Percentiles rank a stretch among this genome's conserved stretches.
Evolutionary conservation across 495 filamentous ascomycete genomes (phyloP).

Genomic region (Penicillium diatomitis): DNA sequence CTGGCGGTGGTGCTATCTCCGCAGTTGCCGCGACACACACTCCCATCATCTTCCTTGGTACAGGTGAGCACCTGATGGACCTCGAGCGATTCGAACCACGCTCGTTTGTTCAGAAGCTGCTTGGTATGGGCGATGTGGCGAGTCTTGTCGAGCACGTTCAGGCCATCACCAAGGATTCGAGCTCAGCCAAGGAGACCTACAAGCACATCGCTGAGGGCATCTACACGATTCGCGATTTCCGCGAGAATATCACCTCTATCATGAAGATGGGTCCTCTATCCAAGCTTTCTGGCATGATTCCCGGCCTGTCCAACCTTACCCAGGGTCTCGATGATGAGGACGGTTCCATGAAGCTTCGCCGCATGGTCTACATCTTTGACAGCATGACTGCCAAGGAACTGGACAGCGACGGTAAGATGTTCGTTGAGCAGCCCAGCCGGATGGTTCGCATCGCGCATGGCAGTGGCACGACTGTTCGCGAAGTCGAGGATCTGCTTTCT

Average conservation of each 20-base stretch:
- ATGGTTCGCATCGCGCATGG: conserved; percentile 90
- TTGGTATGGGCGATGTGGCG: conserved; percentile 96
- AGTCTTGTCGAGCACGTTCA: conserved; percentile 96
- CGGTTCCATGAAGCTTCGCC: conserved; percentile 80
- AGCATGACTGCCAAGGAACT: conserved; percentile 94
- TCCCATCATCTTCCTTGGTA: conserved; percentile 95
- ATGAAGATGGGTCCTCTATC: conserved; percentile 99
- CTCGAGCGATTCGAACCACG: conserved; percentile 87
- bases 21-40: conserved; percentile 95
- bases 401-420: conserved; percentile 88
- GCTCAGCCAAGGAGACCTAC: conserved; percentile 85
- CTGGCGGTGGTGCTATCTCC: conserved; percentile 94
- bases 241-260: conserved; percentile 92
- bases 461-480: conserved; percentile 81
- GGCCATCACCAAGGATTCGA: conserved; percentile 77
- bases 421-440: conserved; percentile 83
- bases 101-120: conserved; percentile 79
- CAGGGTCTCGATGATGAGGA: conserved; percentile 95
- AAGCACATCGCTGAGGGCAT: conserved; percentile 96
- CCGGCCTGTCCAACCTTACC: conserved; percentile 86
- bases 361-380: conserved; percentile 99
- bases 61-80: conserved; percentile 94
- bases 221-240: conserved; percentile 89
- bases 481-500: conserved; percentile 94
- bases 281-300: conserved; percentile 99